These are phyloP conservation scores for Haberlea rhodopensis DNA, from an alignment of 257 asterid genomes.

Conservation along the genomic window DNA sequence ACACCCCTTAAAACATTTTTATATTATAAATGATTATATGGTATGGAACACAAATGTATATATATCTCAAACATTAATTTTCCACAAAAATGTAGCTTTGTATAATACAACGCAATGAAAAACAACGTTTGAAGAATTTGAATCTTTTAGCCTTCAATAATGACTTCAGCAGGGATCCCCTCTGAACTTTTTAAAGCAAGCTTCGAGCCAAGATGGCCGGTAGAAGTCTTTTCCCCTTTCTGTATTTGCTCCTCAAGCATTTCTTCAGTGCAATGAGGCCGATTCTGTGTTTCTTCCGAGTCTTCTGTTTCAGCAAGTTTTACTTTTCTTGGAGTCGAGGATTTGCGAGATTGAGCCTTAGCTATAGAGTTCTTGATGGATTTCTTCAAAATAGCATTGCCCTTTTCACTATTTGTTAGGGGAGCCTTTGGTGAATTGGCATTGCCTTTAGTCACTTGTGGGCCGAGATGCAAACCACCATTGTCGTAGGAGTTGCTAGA, in stretches of 20 bases:
- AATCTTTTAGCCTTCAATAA: constrained; percentile 45
- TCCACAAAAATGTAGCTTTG: background rate
- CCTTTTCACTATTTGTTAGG: constrained; percentile 28
- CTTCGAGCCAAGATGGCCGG: constrained; percentile 23
- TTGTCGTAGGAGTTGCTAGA: constrained; percentile 35
- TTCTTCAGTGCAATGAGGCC: background rate
- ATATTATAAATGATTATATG: background rate
- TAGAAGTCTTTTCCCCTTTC: constrained; percentile 19
- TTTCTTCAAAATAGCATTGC: constrained; percentile 31
- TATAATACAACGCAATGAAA: background rate
- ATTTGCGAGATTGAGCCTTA: constrained; percentile 34
- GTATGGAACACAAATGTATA: background rate
- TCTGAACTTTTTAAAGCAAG: constrained; percentile 20
- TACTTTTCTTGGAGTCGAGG: constrained; percentile 32
- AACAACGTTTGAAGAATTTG: background rate
- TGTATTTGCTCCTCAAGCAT: constrained; percentile 20
- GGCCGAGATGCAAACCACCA: constrained; percentile 41
- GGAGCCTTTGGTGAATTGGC: constrained; percentile 41
- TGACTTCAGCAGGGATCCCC: constrained; percentile 36
- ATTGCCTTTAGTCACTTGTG: constrained; percentile 32
- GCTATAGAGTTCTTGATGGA: constrained; percentile 36
- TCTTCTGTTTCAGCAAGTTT: constrained; percentile 33
- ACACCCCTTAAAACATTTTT: background rate
- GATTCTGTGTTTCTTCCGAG: constrained; percentile 23
- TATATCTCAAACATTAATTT: background rate